Conservation (phyloP, 2,329 filamentous ascomycete genomes). For the Epicoccum nigrum region DNA sequence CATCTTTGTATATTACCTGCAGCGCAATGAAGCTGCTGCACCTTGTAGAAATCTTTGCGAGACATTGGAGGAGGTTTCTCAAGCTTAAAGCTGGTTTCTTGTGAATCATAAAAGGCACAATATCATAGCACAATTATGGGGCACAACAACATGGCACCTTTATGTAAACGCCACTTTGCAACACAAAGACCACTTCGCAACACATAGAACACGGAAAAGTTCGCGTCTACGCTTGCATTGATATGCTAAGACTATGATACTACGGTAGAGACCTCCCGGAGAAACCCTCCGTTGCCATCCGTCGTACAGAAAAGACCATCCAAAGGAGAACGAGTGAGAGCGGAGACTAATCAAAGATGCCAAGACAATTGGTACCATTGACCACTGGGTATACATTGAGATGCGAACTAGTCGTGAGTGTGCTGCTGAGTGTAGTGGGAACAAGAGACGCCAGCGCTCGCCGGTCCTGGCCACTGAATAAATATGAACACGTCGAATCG, state of each 20-base stretch:
- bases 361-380: constrained; percentile 18
- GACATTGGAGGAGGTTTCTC: no score
- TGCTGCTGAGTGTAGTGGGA: constrained; percentile 7
- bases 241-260: constrained; percentile 7
- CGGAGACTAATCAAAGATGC: constrained; percentile 18
- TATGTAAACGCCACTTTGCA: no score
- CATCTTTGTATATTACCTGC: no score
- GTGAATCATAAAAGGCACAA: no score
- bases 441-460: constrained; percentile 9
- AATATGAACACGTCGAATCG: constrained; percentile 43
- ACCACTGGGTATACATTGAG: constrained; percentile 35
- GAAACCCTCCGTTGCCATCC: no score
- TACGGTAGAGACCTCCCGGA: neutral
- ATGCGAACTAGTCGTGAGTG: constrained; percentile 21
- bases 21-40: no score
- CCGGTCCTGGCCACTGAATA: constrained; percentile 8
- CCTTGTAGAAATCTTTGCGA: no score
- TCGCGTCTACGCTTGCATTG: neutral
- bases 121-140: no score
- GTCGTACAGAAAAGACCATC: constrained; percentile 21
- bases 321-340: constrained; percentile 14
- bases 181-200: no score
- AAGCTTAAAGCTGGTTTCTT: no score
- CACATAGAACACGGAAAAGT: neutral
- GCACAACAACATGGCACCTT: no score